Conservation (phyloP, 2,329 filamentous ascomycete species). For the Neofusicoccum sp. region DNA sequence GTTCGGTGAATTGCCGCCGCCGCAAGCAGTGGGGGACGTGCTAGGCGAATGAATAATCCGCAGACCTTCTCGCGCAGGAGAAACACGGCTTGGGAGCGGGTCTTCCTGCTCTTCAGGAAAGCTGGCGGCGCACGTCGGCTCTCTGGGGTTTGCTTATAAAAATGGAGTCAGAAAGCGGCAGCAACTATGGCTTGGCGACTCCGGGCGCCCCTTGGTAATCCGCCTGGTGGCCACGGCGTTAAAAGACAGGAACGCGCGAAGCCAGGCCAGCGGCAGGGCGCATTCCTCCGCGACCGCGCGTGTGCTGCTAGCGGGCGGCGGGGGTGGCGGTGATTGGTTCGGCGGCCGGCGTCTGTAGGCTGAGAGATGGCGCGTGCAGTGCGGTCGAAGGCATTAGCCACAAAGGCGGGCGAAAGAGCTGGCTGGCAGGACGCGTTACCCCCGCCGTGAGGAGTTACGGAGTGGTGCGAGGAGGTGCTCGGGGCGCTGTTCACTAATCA, state of each 20-base stretch:
- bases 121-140: slow-evolving; percentile 6
- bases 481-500: slow-evolving; percentile 15
- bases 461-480: slow-evolving; percentile 9
- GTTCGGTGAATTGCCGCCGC: neutral
- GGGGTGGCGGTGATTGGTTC: neutral
- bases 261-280: neutral
- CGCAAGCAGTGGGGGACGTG: neutral
- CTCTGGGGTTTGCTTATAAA: slow-evolving; percentile 13
- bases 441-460: slow-evolving; percentile 11
- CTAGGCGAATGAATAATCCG: neutral
- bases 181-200: neutral
- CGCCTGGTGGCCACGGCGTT: slow-evolving; percentile 13
- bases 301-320: no score
- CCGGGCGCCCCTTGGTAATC: slow-evolving; percentile 1
- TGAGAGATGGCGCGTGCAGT: slow-evolving; percentile 10
- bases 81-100: neutral
- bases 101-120: slow-evolving; percentile 6
- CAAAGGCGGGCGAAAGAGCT: neutral
- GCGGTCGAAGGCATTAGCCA: neutral
- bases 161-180: neutral
- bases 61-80: neutral
- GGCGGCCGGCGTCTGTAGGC: neutral
- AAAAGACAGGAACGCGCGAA: neutral
- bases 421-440: slow-evolving; percentile 2
- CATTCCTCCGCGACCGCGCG: neutral